Evolutionary conservation across 495 filamentous ascomycete genomes (phyloP).

Genomic region (Eremomyces bilateralis): DNA sequence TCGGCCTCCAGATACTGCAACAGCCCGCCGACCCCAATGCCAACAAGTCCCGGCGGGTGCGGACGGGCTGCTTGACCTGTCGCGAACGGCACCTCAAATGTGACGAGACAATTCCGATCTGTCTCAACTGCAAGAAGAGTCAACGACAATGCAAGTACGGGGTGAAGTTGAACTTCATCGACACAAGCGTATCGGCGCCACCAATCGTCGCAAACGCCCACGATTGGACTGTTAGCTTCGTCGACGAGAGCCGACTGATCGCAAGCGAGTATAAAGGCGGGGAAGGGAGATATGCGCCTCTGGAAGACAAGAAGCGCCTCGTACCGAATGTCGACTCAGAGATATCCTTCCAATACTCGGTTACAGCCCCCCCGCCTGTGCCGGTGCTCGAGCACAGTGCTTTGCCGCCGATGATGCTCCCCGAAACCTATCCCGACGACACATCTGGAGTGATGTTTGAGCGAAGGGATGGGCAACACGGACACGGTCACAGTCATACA

Average conservation of each 20-base stretch:
- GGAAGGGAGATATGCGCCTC: constrained; percentile 47
- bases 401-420: constrained; percentile 22
- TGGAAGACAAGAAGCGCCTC: constrained; percentile 20
- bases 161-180: constrained; percentile 80
- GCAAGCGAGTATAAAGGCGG: constrained; percentile 85
- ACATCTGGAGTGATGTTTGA: constrained; percentile 12
- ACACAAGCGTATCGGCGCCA: constrained; percentile 51
- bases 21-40: background rate
- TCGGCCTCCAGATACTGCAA: no score
- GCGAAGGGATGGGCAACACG: constrained; percentile 14
- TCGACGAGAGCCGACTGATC: constrained; percentile 78
- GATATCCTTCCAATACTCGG: constrained; percentile 21
- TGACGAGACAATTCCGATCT: constrained; percentile 63
- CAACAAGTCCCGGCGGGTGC: constrained; percentile 19
- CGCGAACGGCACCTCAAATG: constrained; percentile 42
- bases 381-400: constrained; percentile 16
- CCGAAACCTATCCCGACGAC: constrained; percentile 12
- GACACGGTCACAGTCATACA: constrained; percentile 10
- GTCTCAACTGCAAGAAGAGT: constrained; percentile 77
- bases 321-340: constrained; percentile 17
- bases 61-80: constrained; percentile 23
- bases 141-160: constrained; percentile 70
- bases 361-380: constrained; percentile 16
- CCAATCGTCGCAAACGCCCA: constrained; percentile 37
- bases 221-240: constrained; percentile 56